Conservation (phyloP, 805 yeast genomes). For the Nakazawaea siamensis region DNA sequence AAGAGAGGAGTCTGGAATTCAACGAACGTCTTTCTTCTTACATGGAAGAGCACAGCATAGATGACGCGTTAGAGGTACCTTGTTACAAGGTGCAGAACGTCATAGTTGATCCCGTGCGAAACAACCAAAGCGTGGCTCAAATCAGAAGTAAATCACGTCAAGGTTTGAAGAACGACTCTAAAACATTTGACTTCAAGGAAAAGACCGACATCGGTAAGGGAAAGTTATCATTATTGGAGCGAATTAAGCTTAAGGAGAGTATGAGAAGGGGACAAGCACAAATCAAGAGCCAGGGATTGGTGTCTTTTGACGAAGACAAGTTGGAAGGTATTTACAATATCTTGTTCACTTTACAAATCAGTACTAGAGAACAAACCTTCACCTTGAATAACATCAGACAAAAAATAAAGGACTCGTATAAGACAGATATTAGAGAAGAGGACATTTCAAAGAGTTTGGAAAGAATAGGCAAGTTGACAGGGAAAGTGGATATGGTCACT, state of each 20-base stretch:
- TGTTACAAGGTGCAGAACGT: conserved; percentile 2
- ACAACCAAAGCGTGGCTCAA: conserved; percentile 1
- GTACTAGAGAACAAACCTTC: conserved; percentile 11
- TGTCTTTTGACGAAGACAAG: no score
- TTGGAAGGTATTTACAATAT: conserved; percentile 16
- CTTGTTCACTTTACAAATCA: conserved; percentile 14
- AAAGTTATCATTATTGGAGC: conserved; percentile 25
- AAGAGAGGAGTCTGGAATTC: conserved; percentile 3
- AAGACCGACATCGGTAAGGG: conserved; percentile 14
- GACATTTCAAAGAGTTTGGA: conserved; percentile 13
- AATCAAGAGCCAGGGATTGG: no score
- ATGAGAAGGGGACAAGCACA: no score
- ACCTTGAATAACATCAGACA: conserved; percentile 12
- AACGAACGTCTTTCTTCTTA: neutral
- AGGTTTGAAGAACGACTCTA: conserved; percentile 23
- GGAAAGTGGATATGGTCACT: no score
- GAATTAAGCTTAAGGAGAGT: conserved; percentile 20
- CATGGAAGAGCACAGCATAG: neutral
- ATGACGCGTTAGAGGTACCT: conserved; percentile 2
- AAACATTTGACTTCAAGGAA: conserved; percentile 28
- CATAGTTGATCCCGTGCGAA: conserved; percentile 4
- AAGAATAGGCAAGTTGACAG: conserved; percentile 8
- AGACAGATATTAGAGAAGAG: conserved; percentile 12
- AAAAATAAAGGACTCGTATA: conserved; percentile 15
- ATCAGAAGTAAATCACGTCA: neutral